Conservation (phyloP, 352 stramenopile genomes). For the Pythium apleroticum region DNA sequence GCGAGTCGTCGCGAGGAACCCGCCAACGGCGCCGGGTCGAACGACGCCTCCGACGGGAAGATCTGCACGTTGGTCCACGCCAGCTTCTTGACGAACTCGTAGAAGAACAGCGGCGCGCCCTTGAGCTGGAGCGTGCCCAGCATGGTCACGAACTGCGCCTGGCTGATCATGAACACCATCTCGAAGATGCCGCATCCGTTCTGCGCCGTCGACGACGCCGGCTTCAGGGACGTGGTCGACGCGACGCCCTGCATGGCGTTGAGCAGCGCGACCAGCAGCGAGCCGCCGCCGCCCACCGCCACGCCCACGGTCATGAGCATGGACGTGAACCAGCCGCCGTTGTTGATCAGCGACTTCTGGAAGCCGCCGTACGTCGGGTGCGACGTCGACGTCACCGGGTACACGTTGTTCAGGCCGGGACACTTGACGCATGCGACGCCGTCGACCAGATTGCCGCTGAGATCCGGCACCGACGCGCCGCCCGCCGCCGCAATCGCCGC, state of each 20-base stretch:
- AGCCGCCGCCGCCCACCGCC: slow-evolving; percentile 29
- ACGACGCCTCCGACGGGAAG: slow-evolving; percentile 29
- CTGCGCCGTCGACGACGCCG: slow-evolving; percentile 23
- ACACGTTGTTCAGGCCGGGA: slow-evolving; percentile 45
- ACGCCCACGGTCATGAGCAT: slow-evolving; percentile 33
- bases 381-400: slow-evolving; percentile 35
- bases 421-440: slow-evolving; percentile 41
- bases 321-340: slow-evolving; percentile 34
- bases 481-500: slow-evolving; percentile 17
- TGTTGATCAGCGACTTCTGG: slow-evolving; percentile 44
- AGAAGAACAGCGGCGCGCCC: slow-evolving; percentile 44
- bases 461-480: slow-evolving; percentile 6
- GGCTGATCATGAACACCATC: slow-evolving; percentile 36
- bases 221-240: slow-evolving; percentile 16
- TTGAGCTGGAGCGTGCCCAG: slow-evolving; percentile 42
- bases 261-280: slow-evolving; percentile 27
- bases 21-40: slow-evolving; percentile 1
- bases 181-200: slow-evolving; percentile 37
- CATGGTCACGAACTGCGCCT: slow-evolving; percentile 56
- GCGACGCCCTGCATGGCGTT: slow-evolving; percentile 11
- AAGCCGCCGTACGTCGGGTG: slow-evolving; percentile 37
- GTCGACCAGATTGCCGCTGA: slow-evolving; percentile 22
- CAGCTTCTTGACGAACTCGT: slow-evolving; percentile 47
- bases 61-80: slow-evolving; percentile 59
- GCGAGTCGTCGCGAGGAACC: background rate